Evolutionary conservation across 208 protist species (phyloP).

Genomic region (Trypanosoma mega): DNA sequence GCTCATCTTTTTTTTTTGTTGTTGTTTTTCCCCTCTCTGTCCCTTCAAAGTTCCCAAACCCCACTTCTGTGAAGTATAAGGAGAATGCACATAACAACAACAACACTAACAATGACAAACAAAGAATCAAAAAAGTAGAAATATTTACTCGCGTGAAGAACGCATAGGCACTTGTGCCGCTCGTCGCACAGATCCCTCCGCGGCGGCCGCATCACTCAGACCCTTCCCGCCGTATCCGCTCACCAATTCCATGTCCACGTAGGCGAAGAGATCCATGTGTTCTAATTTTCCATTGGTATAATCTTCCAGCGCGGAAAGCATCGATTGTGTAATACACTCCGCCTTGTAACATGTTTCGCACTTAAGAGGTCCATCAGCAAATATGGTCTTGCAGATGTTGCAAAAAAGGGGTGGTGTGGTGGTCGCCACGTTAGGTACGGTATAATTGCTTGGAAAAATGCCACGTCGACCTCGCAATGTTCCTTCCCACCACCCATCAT

Average conservation of each 20-base stretch:
- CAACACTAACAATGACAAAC: neutral
- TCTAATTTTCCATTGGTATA: slow-evolving; percentile 19
- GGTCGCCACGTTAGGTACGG: slow-evolving; percentile 62
- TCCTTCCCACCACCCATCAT: slow-evolving; percentile 90
- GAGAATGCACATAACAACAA: neutral
- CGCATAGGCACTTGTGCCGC: slow-evolving; percentile 12
- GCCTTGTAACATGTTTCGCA: slow-evolving; percentile 42
- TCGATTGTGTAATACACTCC: slow-evolving; percentile 36
- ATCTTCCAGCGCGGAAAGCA: slow-evolving; percentile 46
- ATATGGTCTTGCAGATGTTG: slow-evolving; percentile 40
- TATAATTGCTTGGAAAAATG: slow-evolving; percentile 88
- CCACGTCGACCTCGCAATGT: slow-evolving; percentile 50
- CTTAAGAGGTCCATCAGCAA: slow-evolving; percentile 12
- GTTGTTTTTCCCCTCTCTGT: too few species aligned
- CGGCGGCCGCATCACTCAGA: neutral
- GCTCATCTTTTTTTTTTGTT: too few species aligned
- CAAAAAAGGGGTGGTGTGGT: slow-evolving; percentile 68
- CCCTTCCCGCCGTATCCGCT: neutral
- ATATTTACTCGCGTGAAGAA: slow-evolving; percentile 14
- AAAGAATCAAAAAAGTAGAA: neutral
- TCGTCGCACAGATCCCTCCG: neutral
- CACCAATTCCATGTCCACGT: slow-evolving; percentile 24
- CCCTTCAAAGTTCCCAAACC: too few species aligned
- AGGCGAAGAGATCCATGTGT: slow-evolving; percentile 27
- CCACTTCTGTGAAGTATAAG: too few species aligned